phyloP scores from a whole-genome alignment of 1,139 yeast species.

The Maudiozyma humilis region DNA sequence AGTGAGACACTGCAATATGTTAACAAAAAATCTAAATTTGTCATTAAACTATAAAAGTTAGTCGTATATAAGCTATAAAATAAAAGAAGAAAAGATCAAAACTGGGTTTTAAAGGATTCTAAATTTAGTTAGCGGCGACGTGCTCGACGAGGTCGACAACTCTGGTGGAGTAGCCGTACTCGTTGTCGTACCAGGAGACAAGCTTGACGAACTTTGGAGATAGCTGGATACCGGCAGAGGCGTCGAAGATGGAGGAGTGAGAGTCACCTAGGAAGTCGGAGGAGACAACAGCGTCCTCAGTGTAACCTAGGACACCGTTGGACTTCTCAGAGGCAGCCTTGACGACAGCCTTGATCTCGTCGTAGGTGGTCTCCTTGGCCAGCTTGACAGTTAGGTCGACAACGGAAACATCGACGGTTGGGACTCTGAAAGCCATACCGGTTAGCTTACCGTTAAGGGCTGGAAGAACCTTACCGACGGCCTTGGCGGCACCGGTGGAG shows the following conservation, averaged over 20 bases:
- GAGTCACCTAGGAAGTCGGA: constrained; percentile 71
- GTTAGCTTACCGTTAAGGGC: constrained; percentile 79
- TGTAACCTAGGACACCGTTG: constrained; percentile 73
- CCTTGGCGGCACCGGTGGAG: constrained; percentile 88
- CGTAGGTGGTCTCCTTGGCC: constrained; percentile 62
- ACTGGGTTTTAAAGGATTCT: background rate
- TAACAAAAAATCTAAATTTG: constrained; percentile 4
- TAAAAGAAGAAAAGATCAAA: constrained; percentile 1
- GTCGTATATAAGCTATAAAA: constrained; percentile 5
- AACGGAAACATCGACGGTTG: constrained; percentile 81
- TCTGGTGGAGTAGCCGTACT: constrained; percentile 86
- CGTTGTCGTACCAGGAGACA: constrained; percentile 85
- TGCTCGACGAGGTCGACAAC: constrained; percentile 78
- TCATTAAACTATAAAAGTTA: constrained; percentile 5
- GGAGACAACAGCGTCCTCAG: constrained; percentile 79
- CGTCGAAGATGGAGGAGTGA: constrained; percentile 75
- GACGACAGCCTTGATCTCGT: constrained; percentile 62
- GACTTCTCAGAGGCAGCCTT: constrained; percentile 64
- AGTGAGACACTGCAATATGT: too few relatives aligned
- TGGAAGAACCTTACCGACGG: constrained; percentile 84
- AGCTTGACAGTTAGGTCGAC: constrained; percentile 67
- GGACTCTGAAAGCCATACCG: constrained; percentile 84
- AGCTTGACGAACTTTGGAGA: constrained; percentile 79
- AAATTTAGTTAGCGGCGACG: constrained; percentile 40
- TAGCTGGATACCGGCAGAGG: constrained; percentile 76